Base-by-base conservation (phyloP, 2,329 filamentous ascomycete species). In the Talaromyces sp. region DNA sequence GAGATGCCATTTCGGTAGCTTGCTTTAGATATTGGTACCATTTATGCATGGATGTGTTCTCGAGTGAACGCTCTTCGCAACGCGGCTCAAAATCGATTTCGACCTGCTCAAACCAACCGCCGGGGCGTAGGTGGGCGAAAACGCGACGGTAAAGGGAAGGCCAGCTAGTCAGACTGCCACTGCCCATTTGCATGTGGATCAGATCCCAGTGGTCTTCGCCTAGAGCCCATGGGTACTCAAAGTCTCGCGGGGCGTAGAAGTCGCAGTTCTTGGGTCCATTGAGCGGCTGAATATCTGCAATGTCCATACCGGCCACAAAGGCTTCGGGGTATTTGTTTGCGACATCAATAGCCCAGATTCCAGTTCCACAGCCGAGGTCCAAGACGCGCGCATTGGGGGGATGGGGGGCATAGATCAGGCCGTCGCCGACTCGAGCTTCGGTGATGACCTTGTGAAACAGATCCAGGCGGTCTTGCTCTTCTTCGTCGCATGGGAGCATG, bases 311-410 rank as follows among this genome's bases (percentile, higher is more conserved):
- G 28, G 83, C 72, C 56, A 89, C 85, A 73, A 86, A 83, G 57
- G 85, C 82, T 23, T 83, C 70, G 12, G 79, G 79, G 70, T 85
- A 87, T 72, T 81, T 81, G 84, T 90, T 87, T 65, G 90, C 89
- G 77, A 96, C 89, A 67, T 94, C 89, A 68, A 96, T 90, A 47
- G 89, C 86, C 94, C 94, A 98, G 64, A 96, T 94, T 44, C 92
- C 92, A 0, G 92, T 96, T 23, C 93, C 94, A 65, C 89, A 93
- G 50, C 92, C 94, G 59, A 96, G 70, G 68, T 87, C 86, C 60
- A 87, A 78, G 64, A 87, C 83, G 63, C 83, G 80, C 61, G 78
- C 77, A 60, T 76, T 75, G 4, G 68, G 70, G 1, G 72, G 72
- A 65, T 73, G 71, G 3, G 77, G 77, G 56, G 77, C 75, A 64